These are phyloP conservation scores for Hypomyces perniciosus DNA, from an alignment of 2,329 filamentous ascomycete species.

Conservation along the genomic window DNA sequence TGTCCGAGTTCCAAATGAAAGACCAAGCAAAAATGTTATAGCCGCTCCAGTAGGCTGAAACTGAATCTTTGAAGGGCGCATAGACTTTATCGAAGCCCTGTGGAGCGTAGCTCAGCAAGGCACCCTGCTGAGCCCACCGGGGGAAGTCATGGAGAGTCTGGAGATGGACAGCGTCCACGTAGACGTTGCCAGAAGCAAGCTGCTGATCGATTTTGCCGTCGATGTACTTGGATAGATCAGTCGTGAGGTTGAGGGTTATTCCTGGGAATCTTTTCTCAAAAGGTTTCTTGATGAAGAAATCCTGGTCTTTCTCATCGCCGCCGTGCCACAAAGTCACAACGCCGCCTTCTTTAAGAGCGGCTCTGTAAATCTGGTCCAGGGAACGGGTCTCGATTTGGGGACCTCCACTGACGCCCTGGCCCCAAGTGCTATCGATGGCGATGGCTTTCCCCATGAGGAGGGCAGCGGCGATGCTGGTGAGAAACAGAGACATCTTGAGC, in stretches of 20 bases:
- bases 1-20: conserved; percentile 31
- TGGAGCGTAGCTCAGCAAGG: conserved; percentile 45
- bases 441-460: conserved; percentile 10
- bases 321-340: conserved; percentile 43
- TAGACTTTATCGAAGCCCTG: conserved; percentile 38
- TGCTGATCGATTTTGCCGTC: conserved; percentile 41
- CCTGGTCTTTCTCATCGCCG: conserved; percentile 39
- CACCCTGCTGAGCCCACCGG: conserved; percentile 43
- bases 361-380: conserved; percentile 44
- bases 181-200: conserved; percentile 31
- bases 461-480: neutral
- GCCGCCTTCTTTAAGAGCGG: conserved; percentile 41
- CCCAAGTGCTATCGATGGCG: conserved; percentile 21
- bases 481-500: too few relatives aligned
- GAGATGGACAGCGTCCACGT: conserved; percentile 41
- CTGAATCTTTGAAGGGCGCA: conserved; percentile 34
- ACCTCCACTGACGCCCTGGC: conserved; percentile 20
- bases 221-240: conserved; percentile 52
- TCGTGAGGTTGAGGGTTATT: conserved; percentile 46
- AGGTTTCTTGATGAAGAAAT: conserved; percentile 32
- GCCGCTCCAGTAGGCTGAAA: conserved; percentile 37
- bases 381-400: conserved; percentile 36
- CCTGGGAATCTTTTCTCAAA: conserved; percentile 44
- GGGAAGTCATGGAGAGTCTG: conserved; percentile 48
- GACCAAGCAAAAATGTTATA: conserved; percentile 33